These are phyloP conservation scores for Ormosia semicastrata DNA, from an alignment of 306 rosid species.

Conservation along the genomic window DNA sequence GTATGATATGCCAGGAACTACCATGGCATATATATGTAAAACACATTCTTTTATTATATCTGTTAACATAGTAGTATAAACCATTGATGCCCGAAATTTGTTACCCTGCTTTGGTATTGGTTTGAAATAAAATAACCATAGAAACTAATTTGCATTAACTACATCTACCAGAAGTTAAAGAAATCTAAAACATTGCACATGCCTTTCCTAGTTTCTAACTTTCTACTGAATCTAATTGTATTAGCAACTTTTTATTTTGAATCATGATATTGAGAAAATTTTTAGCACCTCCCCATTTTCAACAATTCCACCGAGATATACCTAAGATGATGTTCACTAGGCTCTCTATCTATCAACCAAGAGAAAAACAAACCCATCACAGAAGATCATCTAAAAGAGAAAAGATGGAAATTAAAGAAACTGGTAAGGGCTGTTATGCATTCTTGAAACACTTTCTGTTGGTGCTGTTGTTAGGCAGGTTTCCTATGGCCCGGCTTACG, in stretches of 20 bases:
- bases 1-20: neutral
- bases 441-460: conserved; percentile 31
- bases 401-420: conserved; percentile 25
- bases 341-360: neutral
- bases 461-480: conserved; percentile 21
- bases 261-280: neutral
- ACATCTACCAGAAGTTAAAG: neutral
- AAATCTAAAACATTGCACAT: neutral
- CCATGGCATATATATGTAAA: neutral
- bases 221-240: neutral
- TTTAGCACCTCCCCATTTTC: neutral
- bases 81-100: neutral
- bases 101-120: neutral
- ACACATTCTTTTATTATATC: neutral
- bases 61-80: neutral
- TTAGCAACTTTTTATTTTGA: neutral
- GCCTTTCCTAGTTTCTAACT: neutral
- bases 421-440: conserved; percentile 32
- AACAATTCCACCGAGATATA: neutral
- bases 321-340: neutral
- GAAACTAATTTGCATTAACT: neutral
- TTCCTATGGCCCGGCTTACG: conserved; percentile 29
- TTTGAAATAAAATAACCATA: neutral
- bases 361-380: neutral
- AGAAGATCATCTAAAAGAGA: conserved; percentile 1